Evolutionary conservation across 1,284 basidiomycete species (phyloP), one percentile per base, ranked within the genome.

Genomic region (Cryptococcus sp.): DNA sequence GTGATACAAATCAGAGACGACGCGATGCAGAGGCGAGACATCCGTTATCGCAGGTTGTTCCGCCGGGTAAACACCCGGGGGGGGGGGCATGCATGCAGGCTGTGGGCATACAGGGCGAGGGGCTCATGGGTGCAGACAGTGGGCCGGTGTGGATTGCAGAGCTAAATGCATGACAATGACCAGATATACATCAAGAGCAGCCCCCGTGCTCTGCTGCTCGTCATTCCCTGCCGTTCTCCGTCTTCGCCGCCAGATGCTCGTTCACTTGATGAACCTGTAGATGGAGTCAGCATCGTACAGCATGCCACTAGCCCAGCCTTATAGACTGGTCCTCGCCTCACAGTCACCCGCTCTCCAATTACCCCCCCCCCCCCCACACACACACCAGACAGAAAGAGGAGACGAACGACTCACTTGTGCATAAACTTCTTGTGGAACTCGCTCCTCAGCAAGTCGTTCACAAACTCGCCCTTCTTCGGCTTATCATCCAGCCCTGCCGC

Each of bases 401-500:
- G 5, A 45, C 4, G 40, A 18, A 55, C 1, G 36, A 76, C 71
- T 63, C 63, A 77, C 73, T 69, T 72, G 59, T 70, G 62, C 75
- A 76, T 75, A 48, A 75, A 78, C 68, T 75, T 75, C 62, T 77
- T 74, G 79, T 94, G 91, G 74, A 94, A 94, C 72, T 94, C 91
- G 57, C 90, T 92, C 70, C 93, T 82, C 60, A 96, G 76, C 50
- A 96, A 79, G 75, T 96, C 93, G 71, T 96, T 96, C 60, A 96
- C 91, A 70, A 97, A 96, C 61, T 88, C 86, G 12, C 87, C 86
- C 64, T 82, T 87, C 58, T 82, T 81, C 4, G 82, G 79, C 72
- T 87, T 89, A 61, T 80, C 80, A 53, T 76, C 73, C 39, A 69
- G 37, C 48, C 82, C 83, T 75, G 86, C 85, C 0, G 93, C 89